Evolutionary conservation across 495 filamentous ascomycete genomes (phyloP), one percentile per base, ranked within the genome.

Genomic region (Hyaloscypha finlandica): DNA sequence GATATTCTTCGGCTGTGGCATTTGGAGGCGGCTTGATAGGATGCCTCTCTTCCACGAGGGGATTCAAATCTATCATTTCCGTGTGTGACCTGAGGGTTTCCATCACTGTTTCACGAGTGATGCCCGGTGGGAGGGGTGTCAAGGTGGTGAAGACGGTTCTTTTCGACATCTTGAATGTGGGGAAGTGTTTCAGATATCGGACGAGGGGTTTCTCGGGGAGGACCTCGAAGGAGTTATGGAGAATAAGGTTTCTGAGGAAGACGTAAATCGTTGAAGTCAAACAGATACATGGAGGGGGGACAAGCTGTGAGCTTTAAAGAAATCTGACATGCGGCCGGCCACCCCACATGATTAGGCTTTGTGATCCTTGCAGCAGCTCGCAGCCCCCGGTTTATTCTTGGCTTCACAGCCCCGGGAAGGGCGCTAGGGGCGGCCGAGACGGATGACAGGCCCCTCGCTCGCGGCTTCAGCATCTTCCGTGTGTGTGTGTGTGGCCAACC

Each of bases 11-110:
- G 8, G 84, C 75, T 6, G 79, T 70, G 8, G 89, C 87, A 73
- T 88, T 81, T 14, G 78, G 71, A 0, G 90, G 91, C 0, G 90
- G 80, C 29, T 81, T 81, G 74, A 89, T 88, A 0, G 82, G 81
- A 63, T 88, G 82, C 51, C 90, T 84, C 45, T 89, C 84, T 55
- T 89, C 84, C 59, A 95, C 90, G 8, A 94, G 82, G 0, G 92
- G 92, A 75, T 93, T 95, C 31, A 93, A 80, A 53, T 91, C 88
- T 71, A 94, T 94, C 85, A 95, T 93, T 65, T 86, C 87, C 51
- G 80, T 75, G 73, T 93, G 90, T 72, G n/a, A n/a, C n/a, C 86
- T 84, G 76, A 94, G 83, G 25, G 89, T 88, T 31, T 85, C 80
- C 66, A 93, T 73, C 31, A 91, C 91, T 14, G 83, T 83, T 69